Percentiles rank a stretch among this genome's conserved stretches.
Conservation (phyloP, 805 yeast species). For the Starmera caribaea region DNA sequence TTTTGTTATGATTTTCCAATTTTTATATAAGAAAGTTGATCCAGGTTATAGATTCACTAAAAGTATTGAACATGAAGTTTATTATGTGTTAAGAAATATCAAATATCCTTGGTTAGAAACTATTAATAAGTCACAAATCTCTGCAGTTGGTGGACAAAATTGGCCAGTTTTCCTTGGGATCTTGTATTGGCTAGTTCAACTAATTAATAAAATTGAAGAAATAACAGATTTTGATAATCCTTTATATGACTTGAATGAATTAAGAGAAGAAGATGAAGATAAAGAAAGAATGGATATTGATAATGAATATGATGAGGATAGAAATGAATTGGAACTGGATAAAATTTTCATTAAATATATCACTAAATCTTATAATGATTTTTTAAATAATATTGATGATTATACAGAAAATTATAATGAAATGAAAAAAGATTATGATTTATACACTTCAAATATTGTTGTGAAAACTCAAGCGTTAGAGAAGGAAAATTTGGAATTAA, state of each 20-base stretch:
- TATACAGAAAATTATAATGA: conserved; percentile 43
- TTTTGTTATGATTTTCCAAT: conserved; percentile 68
- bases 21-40: conserved; percentile 67
- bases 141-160: conserved; percentile 84
- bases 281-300: neutral
- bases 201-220: conserved; percentile 34
- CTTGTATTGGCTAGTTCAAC: conserved; percentile 70
- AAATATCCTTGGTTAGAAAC: conserved; percentile 76
- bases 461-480: conserved; percentile 33
- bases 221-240: conserved; percentile 7
- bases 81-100: conserved; percentile 49
- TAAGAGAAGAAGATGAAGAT: conserved; percentile 6
- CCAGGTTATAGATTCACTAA: conserved; percentile 66
- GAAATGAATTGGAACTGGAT: conserved; percentile 27
- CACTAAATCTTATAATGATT: conserved; percentile 56
- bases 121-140: conserved; percentile 73
- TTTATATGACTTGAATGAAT: conserved; percentile 25
- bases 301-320: conserved; percentile 13
- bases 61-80: conserved; percentile 69
- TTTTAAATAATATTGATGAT: conserved; percentile 56
- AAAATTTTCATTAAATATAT: conserved; percentile 50
- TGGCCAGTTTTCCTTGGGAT: conserved; percentile 83
- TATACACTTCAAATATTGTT: conserved; percentile 38
- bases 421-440: conserved; percentile 45
- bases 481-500: conserved; percentile 30